Conservation (phyloP, 192 early-diverging fungal genomes). For the Glomus cerebriforme region DNA sequence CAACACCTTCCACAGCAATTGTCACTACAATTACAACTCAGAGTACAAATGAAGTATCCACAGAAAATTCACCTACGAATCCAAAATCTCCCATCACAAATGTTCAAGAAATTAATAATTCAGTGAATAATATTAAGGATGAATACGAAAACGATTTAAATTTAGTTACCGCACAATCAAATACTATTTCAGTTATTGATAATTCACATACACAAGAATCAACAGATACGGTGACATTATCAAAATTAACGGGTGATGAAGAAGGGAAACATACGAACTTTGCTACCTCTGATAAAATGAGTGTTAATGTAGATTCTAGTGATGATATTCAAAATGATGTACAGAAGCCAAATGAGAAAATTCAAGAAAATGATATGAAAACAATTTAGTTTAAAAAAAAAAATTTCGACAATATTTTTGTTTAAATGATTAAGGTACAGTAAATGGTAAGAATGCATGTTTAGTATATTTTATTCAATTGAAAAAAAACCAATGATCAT, state of each 20-base stretch:
- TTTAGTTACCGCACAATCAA: background rate
- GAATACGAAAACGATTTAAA: conserved; percentile 28
- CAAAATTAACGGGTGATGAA: background rate
- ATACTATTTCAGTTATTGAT: background rate
- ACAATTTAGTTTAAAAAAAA: background rate
- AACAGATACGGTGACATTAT: background rate
- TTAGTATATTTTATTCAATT: background rate
- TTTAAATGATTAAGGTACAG: background rate
- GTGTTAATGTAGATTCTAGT: conserved; percentile 25
- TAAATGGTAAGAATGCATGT: background rate
- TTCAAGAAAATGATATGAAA: background rate
- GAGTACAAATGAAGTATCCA: background rate
- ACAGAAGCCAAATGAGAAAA: background rate
- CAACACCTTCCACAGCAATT: background rate
- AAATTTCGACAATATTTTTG: background rate
- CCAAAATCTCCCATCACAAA: background rate
- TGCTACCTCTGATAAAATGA: conserved; percentile 25
- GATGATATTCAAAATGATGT: conserved; percentile 10
- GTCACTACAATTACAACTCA: background rate
- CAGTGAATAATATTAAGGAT: conserved; percentile 10
- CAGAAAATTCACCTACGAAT: background rate
- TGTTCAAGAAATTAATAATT: background rate
- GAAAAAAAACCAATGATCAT: background rate
- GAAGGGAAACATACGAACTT: conserved; percentile 3
- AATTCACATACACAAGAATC: conserved; percentile 3